Evolutionary conservation across 768 basidiomycete genomes (phyloP).

Genomic region (Clavaria fumosa): DNA sequence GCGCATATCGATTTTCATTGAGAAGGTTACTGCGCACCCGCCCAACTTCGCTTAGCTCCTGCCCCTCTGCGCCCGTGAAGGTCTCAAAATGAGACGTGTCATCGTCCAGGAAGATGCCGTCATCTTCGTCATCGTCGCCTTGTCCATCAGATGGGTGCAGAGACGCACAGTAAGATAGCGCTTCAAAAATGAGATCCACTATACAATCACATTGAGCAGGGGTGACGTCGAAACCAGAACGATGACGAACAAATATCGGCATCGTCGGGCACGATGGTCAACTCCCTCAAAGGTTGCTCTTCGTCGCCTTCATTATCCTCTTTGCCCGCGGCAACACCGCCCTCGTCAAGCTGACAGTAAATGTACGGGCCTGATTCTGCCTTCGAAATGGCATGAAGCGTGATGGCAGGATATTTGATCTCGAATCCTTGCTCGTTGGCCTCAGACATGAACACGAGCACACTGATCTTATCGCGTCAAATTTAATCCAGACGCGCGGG

Average conservation of each 20-base stretch:
- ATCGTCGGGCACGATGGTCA: slow-evolving; percentile 65
- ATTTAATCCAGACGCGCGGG: too few relatives aligned
- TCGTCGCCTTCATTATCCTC: slow-evolving; percentile 25
- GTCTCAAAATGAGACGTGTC: slow-evolving; percentile 33
- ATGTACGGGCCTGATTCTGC: slow-evolving; percentile 50
- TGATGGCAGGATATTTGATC: slow-evolving; percentile 79
- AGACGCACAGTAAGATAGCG: slow-evolving; percentile 73
- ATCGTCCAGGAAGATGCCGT: slow-evolving; percentile 42
- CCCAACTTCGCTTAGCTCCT: slow-evolving; percentile 78
- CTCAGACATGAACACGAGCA: slow-evolving; percentile 60
- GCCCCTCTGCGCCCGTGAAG: slow-evolving; percentile 39
- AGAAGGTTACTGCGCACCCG: slow-evolving; percentile 86
- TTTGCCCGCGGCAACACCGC: slow-evolving; percentile 20
- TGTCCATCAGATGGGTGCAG: slow-evolving; percentile 66
- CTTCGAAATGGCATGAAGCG: slow-evolving; percentile 84
- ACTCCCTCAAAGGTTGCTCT: slow-evolving; percentile 69
- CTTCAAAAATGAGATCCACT: slow-evolving; percentile 81
- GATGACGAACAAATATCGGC: too few relatives aligned
- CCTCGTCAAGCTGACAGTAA: slow-evolving; percentile 89
- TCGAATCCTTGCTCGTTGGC: slow-evolving; percentile 65
- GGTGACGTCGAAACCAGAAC: slow-evolving; percentile 25
- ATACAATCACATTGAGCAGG: background rate
- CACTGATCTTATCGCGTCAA: slow-evolving; percentile 40
- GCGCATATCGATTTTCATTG: slow-evolving; percentile 61
- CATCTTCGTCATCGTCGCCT: slow-evolving; percentile 24